A percentile compares a stretch with the other conserved stretches of the same genome.
These are phyloP conservation scores for Spizellomyces punctatus DNA, from an alignment of 192 early-diverging fungal species.

Conservation along the genomic window DNA sequence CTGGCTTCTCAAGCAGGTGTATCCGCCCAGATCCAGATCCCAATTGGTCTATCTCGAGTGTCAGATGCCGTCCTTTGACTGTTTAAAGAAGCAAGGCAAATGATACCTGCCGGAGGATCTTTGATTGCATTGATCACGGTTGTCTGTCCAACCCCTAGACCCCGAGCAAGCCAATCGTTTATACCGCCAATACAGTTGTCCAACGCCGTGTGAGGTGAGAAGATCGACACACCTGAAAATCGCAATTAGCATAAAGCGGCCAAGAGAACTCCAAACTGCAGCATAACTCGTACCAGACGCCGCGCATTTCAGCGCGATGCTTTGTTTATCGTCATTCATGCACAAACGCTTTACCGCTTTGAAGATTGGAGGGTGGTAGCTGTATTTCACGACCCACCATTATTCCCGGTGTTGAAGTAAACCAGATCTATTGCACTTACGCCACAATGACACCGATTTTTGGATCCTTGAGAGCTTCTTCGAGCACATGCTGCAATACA, in stretches of 20 bases:
- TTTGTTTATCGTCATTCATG: slow-evolving; percentile 76
- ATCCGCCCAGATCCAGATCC: slow-evolving; percentile 63
- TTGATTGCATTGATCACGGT: slow-evolving; percentile 40
- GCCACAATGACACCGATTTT: slow-evolving; percentile 83
- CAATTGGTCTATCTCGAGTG: slow-evolving; percentile 49
- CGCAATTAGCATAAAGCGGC: neutral
- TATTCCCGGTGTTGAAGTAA: neutral
- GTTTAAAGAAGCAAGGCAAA: neutral
- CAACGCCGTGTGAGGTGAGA: slow-evolving; percentile 88
- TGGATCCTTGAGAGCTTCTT: slow-evolving; percentile 76
- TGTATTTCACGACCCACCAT: neutral
- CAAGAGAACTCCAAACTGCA: slow-evolving; percentile 1
- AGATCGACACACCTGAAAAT: slow-evolving; percentile 67
- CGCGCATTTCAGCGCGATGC: slow-evolving; percentile 76
- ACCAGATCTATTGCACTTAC: slow-evolving; percentile 4
- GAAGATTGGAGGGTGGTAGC: slow-evolving; percentile 95
- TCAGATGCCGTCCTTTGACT: neutral
- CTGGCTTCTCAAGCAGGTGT: slow-evolving; percentile 58
- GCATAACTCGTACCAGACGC: slow-evolving; percentile 61
- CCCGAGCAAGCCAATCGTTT: slow-evolving; percentile 90
- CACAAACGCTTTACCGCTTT: slow-evolving; percentile 75
- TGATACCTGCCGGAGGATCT: slow-evolving; percentile 57
- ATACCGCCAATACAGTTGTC: slow-evolving; percentile 80
- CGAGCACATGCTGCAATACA: slow-evolving; percentile 53
- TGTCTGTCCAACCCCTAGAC: slow-evolving; percentile 46